phyloP scores from a whole-genome alignment of 305 asterid species.

The Fraxinus baroniana region DNA sequence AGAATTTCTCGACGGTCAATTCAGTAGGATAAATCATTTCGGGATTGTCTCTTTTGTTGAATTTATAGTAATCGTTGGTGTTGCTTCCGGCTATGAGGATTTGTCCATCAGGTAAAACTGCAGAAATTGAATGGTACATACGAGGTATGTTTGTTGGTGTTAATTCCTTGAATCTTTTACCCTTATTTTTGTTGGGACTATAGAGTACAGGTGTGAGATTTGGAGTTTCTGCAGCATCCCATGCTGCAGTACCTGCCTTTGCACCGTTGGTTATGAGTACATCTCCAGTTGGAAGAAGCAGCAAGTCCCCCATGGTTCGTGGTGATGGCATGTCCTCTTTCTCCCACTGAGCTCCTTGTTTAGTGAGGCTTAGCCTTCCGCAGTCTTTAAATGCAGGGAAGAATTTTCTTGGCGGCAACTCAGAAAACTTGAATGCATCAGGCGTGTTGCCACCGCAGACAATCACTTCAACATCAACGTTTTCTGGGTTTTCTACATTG shows the following conservation, averaged over 20 bases:
- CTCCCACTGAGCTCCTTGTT: slow-evolving; percentile 47
- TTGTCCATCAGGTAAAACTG: slow-evolving; percentile 62
- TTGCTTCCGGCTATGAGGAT: slow-evolving; percentile 81
- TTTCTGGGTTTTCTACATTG: background rate
- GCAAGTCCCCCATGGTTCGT: slow-evolving; percentile 80
- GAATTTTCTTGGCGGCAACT: slow-evolving; percentile 50
- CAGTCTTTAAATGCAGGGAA: slow-evolving; percentile 62
- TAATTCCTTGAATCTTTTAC: slow-evolving; percentile 51
- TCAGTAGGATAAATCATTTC: slow-evolving; percentile 53
- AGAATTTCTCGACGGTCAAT: slow-evolving; percentile 74
- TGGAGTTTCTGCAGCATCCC: slow-evolving; percentile 68
- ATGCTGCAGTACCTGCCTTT: slow-evolving; percentile 66
- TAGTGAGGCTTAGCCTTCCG: slow-evolving; percentile 45
- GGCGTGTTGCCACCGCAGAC: slow-evolving; percentile 77
- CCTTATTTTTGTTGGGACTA: slow-evolving; percentile 40
- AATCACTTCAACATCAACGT: slow-evolving; percentile 41
- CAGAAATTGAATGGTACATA: slow-evolving; percentile 75
- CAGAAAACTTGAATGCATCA: slow-evolving; percentile 47
- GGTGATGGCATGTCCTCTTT: slow-evolving; percentile 71
- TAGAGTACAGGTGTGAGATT: slow-evolving; percentile 62
- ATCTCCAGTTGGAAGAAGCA: slow-evolving; percentile 74
- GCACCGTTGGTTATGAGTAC: slow-evolving; percentile 71
- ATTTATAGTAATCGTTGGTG: slow-evolving; percentile 56
- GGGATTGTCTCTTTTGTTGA: slow-evolving; percentile 23
- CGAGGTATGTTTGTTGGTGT: slow-evolving; percentile 57